Conservation (phyloP, 2,329 filamentous ascomycete genomes). For the Alternaria infectoria region DNA sequence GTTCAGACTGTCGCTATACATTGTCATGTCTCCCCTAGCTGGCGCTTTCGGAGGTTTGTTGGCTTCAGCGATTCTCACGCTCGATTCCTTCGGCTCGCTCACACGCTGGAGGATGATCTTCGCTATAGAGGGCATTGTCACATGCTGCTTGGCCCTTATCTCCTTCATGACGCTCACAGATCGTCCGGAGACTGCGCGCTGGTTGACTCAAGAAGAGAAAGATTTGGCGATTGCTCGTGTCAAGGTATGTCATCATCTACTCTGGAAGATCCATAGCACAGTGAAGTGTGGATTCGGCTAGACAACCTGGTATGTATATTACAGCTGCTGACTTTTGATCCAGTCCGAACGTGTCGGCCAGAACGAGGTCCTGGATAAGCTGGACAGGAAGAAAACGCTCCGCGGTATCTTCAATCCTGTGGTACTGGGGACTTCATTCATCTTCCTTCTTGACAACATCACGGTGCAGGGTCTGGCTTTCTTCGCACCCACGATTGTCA, state of each 20-base stretch:
- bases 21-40: constrained; percentile 73
- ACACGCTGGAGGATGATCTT: constrained; percentile 74
- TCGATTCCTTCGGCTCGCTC: constrained; percentile 64
- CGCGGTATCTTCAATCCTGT: constrained; percentile 70
- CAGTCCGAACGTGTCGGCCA: constrained; percentile 67
- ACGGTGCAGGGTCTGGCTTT: constrained; percentile 75
- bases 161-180: constrained; percentile 71
- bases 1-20: constrained; percentile 71
- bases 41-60: constrained; percentile 75
- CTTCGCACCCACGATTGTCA: constrained; percentile 73
- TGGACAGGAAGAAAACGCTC: constrained; percentile 65
- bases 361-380: constrained; percentile 68
- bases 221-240: constrained; percentile 69
- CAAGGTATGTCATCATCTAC: constrained; percentile 47
- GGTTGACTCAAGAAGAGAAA: constrained; percentile 71
- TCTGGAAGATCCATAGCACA: neutral
- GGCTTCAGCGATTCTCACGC: constrained; percentile 65
- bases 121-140: constrained; percentile 72
- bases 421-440: constrained; percentile 61
- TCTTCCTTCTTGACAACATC: constrained; percentile 71
- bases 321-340: neutral
- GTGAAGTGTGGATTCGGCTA: neutral
- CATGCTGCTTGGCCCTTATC: constrained; percentile 63
- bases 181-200: constrained; percentile 69
- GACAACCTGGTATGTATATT: neutral